Base-by-base conservation (phyloP, 768 basidiomycete genomes). In the Suillus occidentalis region DNA sequence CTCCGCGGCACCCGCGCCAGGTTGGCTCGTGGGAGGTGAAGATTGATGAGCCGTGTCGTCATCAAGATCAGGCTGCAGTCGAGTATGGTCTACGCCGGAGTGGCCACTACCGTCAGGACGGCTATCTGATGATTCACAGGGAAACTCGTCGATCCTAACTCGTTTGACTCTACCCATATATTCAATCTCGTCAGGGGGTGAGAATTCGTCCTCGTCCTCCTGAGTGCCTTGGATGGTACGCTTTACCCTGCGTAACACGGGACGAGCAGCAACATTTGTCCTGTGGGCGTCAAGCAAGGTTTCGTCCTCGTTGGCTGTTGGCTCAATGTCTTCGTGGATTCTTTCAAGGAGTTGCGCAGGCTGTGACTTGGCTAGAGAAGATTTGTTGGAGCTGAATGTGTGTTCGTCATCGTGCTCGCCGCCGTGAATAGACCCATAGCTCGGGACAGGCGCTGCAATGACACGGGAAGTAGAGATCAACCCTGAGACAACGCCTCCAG, bases 301-400 rank as follows among this genome's bases (percentile, higher is more conserved):
- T 31, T 59, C 58, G 16, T 42, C 58, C 25, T 31, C 40, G 18
- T 42, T 59, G 42, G 20, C 58, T 31, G 20, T 31, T 58, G 22
- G 58, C 58, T 42, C 58, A 18, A 59, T 10, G 28, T 59, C 28
- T 42, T 59, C 58, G 7, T 42, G 58, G 18, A 59, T 42, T 59
- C 25, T 42, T 28, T 42, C 58, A 16, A 58, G 57, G 25, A 59
- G 40, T 31, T 42, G 58, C 10, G 6, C 12, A 13, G 40, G 12
- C 40, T 59, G 58, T 6, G 10, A 43, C 6, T 25, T 59, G 10
- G 12, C 25, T 28, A 22, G 3, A 20, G 40, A 59, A 31, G 40
- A 59, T 42, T 59, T 42, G 18, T 59, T 59, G 39, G 58, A 59
- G 42, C 40, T 59, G 28, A 59, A 42, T 43, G 40, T 59, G 28